phyloP scores from a whole-genome alignment of 164 flowering plant genomes.

The Liquidambar formosana region DNA sequence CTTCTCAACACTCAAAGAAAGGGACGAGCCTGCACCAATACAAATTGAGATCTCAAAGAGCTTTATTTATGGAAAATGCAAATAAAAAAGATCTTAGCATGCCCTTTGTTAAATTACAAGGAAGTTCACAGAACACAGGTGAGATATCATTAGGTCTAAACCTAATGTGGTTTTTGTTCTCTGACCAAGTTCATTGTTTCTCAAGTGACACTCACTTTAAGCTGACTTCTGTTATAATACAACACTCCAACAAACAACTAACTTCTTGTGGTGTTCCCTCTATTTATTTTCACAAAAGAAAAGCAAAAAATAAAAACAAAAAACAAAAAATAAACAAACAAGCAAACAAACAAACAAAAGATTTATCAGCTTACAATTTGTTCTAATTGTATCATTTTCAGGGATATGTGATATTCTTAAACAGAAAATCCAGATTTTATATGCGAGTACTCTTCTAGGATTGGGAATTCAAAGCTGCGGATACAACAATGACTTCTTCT shows the following conservation, averaged over 20 bases:
- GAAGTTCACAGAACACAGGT: slow-evolving; percentile 27
- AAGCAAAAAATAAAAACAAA: too few species aligned
- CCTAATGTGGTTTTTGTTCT: background rate
- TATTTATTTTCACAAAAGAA: too few species aligned
- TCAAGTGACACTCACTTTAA: background rate
- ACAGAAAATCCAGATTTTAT: slow-evolving; percentile 29
- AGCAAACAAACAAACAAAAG: background rate
- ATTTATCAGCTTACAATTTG: background rate
- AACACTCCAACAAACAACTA: background rate
- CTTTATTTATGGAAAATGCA: slow-evolving; percentile 20
- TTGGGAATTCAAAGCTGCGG: slow-evolving; percentile 43
- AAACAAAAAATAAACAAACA: background rate
- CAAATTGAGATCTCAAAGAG: slow-evolving; percentile 28
- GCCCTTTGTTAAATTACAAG: slow-evolving; percentile 10
- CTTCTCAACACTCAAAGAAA: slow-evolving; percentile 7
- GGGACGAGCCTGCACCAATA: slow-evolving; percentile 12
- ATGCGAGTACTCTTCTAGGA: slow-evolving; percentile 42
- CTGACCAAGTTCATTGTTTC: background rate
- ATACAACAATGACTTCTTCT: slow-evolving; percentile 49
- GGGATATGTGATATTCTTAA: slow-evolving; percentile 30
- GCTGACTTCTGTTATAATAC: background rate
- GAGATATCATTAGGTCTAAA: slow-evolving; percentile 4
- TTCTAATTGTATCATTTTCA: slow-evolving; percentile 21
- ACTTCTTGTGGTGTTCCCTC: background rate
- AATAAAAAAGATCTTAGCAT: slow-evolving; percentile 6